phyloP scores from a whole-genome alignment of 495 filamentous ascomycete species.

The Cudoniella acicularis region DNA sequence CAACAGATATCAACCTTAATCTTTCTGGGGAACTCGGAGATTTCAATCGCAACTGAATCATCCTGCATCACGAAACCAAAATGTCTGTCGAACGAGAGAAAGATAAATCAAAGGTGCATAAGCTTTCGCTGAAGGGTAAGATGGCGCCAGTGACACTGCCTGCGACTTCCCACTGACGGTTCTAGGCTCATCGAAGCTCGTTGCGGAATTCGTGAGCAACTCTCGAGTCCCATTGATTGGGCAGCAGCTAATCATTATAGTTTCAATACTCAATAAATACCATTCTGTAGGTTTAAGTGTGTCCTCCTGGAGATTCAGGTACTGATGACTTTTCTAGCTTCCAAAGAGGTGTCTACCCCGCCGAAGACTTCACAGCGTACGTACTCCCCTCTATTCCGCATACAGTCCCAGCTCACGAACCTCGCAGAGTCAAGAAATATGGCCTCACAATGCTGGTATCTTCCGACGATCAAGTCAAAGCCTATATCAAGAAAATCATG shows the following conservation, averaged over 20 bases:
- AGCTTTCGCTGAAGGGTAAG: conserved; percentile 83
- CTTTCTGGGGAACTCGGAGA: neutral
- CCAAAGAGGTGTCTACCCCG: conserved; percentile 95
- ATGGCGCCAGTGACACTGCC: neutral
- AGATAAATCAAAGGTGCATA: conserved; percentile 90
- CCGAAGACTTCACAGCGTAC: conserved; percentile 93
- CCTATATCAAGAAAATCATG: conserved; percentile 99
- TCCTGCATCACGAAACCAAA: neutral
- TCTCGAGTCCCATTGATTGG: neutral
- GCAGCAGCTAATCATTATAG: conserved; percentile 12
- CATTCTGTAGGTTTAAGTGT: conserved; percentile 58
- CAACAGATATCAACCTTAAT: conserved; percentile 1
- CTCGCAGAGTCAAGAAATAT: conserved; percentile 78
- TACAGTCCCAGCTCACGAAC: conserved; percentile 4
- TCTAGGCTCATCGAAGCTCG: conserved; percentile 67
- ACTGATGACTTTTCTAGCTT: conserved; percentile 49
- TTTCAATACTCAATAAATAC: conserved; percentile 98
- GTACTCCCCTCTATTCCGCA: conserved; percentile 25
- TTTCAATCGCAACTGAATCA: neutral
- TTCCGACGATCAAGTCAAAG: conserved; percentile 95
- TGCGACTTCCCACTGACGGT: conserved; percentile 1
- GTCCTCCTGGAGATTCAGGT: neutral
- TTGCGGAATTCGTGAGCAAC: conserved; percentile 74
- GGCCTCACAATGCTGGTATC: conserved; percentile 97
- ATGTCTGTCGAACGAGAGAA: conserved; percentile 45